Evolutionary conservation across 2,329 filamentous ascomycete species (phyloP), one percentile per base, ranked within the genome.

Genomic region (Neofusicoccum umdonicola): DNA sequence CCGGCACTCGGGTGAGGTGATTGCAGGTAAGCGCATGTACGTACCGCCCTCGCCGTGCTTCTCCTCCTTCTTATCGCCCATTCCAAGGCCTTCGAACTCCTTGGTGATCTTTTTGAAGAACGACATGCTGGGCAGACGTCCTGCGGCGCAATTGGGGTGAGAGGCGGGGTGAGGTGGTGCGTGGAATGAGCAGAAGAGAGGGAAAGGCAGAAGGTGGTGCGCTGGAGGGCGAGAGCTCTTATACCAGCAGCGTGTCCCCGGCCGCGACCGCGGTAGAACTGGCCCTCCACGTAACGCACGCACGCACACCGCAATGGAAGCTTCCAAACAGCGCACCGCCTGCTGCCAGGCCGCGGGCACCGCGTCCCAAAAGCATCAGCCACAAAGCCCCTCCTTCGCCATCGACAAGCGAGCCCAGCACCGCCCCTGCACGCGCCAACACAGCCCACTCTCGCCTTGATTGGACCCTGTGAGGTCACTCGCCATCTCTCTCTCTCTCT

Each of bases 51-150:
- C 65, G 66, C 68, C 63, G 62, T 72, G 66, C 68, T 68, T 73
- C 42, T 76, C 70, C 51, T 74, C 68, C 66, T 78, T 73, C 67
- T 75, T 71, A 67, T 58, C 54, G 5, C 41, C 22, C 11, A 66
- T 78, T 76, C 51, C 42, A n/a, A 79, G 75, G 62, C 79, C 76
- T 64, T 80, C 71, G 66, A 81, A 72, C 67, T 80, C 78, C 68
- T 79, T 78, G 71, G 78, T 80, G 67, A 80, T 76, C 67, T 81
- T 80, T 71, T 79, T 80, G 68, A 81, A 75, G 67, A 81, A 81
- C 62, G 79, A 79, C 79, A 81, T 81, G 7, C 64, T 61, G 56
- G 31, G 39, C 27, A 12, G 22, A 12, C 22, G 39, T 58, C 17
- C 37, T 37, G 42, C 34, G 19, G n/a, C n/a, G 37, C 48, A 52